These are phyloP conservation scores for Blastomyces silverae DNA, from an alignment of 2,329 filamentous ascomycete species.

Conservation along the genomic window DNA sequence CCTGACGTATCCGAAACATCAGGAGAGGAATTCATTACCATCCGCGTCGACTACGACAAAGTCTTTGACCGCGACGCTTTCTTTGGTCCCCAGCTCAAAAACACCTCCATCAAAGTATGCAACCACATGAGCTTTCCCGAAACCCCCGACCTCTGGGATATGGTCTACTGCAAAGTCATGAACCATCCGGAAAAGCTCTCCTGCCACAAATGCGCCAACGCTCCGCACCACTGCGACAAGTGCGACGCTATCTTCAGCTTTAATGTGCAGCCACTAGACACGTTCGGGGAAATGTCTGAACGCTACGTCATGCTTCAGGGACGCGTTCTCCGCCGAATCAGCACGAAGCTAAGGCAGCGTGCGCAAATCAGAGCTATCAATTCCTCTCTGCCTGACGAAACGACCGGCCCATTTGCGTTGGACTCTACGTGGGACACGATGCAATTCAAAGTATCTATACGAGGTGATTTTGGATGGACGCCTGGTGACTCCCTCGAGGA, in stretches of 20 bases:
- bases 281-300: neutral
- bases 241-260: conserved; percentile 2
- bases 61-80: neutral
- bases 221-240: neutral
- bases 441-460: neutral
- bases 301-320: neutral
- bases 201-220: neutral
- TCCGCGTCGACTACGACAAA: neutral
- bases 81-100: neutral
- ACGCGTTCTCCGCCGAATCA: neutral
- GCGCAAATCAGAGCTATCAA: neutral
- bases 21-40: conserved; percentile 3
- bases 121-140: neutral
- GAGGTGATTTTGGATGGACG: neutral
- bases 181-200: neutral
- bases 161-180: conserved; percentile 8
- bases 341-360: neutral
- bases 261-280: neutral
- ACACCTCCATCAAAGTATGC: neutral
- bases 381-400: neutral
- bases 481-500: neutral
- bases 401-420: neutral
- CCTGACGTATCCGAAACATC: neutral
- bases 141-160: neutral
- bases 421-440: neutral